phyloP scores from a whole-genome alignment of 768 basidiomycete genomes.

The Podaxis sp. region DNA sequence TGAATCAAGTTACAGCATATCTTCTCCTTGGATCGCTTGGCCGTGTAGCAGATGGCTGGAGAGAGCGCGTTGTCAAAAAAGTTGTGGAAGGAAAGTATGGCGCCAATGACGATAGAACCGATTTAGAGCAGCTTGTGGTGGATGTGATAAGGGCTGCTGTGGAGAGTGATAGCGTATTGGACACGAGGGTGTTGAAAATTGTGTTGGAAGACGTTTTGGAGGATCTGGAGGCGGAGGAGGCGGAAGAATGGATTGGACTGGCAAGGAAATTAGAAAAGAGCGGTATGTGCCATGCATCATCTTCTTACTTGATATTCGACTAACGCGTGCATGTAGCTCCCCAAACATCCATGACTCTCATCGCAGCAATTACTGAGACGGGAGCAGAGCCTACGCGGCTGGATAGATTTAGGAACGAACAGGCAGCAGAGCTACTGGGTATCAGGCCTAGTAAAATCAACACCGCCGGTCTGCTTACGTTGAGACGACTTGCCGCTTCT shows the following conservation, averaged over 20 bases:
- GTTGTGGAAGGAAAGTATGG: background rate
- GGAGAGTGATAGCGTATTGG: conserved; percentile 43
- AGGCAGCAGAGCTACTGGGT: conserved; percentile 76
- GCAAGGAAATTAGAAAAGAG: conserved; percentile 58
- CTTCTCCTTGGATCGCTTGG: conserved; percentile 37
- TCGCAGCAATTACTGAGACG: conserved; percentile 53
- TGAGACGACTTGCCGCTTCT: conserved; percentile 65
- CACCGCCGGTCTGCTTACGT: conserved; percentile 59
- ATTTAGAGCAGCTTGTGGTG: conserved; percentile 45
- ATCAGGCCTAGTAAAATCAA: conserved; percentile 60
- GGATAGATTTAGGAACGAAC: conserved; percentile 83
- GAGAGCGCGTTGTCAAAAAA: background rate
- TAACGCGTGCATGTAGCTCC: conserved; percentile 45
- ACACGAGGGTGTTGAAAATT: conserved; percentile 54
- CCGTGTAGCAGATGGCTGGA: conserved; percentile 1
- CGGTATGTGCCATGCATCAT: conserved; percentile 37
- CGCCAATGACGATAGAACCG: conserved; percentile 28
- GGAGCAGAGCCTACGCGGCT: conserved; percentile 69
- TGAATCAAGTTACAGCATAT: conserved; percentile 58
- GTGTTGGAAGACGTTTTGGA: conserved; percentile 58
- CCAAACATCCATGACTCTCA: conserved; percentile 61
- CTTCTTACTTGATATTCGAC: background rate
- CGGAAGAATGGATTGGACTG: conserved; percentile 73
- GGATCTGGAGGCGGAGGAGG: conserved; percentile 58
- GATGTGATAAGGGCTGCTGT: conserved; percentile 27